Evolutionary conservation across 2,329 filamentous ascomycete genomes (phyloP), one percentile per base, ranked within the genome.

Genomic region (Lasiodiplodia gonubiensis): DNA sequence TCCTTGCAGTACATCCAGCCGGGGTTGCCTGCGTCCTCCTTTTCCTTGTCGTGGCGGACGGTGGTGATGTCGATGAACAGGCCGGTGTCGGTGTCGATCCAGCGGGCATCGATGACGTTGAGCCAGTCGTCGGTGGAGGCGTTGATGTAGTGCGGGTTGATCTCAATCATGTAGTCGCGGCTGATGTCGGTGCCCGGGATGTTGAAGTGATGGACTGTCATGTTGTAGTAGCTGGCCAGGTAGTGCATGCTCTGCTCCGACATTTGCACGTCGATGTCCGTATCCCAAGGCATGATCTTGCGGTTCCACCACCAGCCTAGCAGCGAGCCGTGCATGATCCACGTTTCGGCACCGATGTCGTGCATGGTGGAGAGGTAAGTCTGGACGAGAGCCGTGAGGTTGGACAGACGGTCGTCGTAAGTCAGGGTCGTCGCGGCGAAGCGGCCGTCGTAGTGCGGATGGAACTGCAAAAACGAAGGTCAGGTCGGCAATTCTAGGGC

Each of bases 241-340:
- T 86, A 85, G n/a, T 80, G 74, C 64, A 88, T 86, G 0, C 84
- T 84, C 14, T 76, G 72, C 72, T 87, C 84, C 6, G 84, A 84
- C 18, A 89, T 81, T 73, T 88, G 85, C 14, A 88, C 85, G 70
- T 89, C 87, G 59, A 88, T 73, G 70, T 89, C 86, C 14, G 83
- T 84, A 72, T 89, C 87, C 86, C 87, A 89, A 2, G 86, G 86
- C 76, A 89, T 82, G 71, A 88, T 84, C 72, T 83, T 82, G 64
- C 83, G 80, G 70, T 88, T 88, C 87, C 87, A 89, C 83, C 85
- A 89, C 86, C 87, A 89, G 42, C 86, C 85, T 18, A 89, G 77
- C 49, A 89, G 76, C 6, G 84, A 85, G 14, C 87, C 86, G 70
- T 89, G 87, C 85, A 88, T 88, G 67, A 89, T 84, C 86, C 86